A percentile compares a stretch with the other conserved stretches of the same genome.
phyloP scores from a whole-genome alignment of 352 stramenopile genomes.

The Phytopythium litorale region DNA sequence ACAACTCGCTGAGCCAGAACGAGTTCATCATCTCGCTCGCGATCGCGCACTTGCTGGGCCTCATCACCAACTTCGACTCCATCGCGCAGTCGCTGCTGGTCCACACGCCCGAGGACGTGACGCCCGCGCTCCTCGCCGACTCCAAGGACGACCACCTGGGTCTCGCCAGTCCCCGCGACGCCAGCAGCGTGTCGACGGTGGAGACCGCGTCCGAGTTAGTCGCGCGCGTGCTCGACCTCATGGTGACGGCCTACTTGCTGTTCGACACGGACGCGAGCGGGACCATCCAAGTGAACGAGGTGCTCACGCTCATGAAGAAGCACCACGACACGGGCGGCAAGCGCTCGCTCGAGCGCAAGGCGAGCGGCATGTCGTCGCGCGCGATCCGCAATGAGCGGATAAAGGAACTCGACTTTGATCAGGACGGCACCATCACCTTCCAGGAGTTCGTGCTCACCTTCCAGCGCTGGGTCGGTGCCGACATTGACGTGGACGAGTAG shows the following conservation, averaged over 20 bases:
- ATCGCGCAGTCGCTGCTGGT: slow-evolving; percentile 25
- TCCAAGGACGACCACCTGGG: not conserved
- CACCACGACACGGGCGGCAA: slow-evolving; percentile 25
- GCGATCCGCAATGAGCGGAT: slow-evolving; percentile 68
- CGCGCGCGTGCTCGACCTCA: slow-evolving; percentile 75
- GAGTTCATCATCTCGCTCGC: slow-evolving; percentile 85
- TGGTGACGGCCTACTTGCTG: slow-evolving; percentile 79
- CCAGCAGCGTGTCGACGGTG: slow-evolving; percentile 8
- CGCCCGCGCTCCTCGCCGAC: slow-evolving; percentile 17
- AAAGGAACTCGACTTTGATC: slow-evolving; percentile 85
- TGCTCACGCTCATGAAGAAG: slow-evolving; percentile 60
- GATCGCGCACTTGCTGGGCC: slow-evolving; percentile 74
- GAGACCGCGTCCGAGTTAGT: slow-evolving; percentile 46
- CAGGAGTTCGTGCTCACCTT: slow-evolving; percentile 89
- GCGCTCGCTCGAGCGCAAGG: slow-evolving; percentile 42
- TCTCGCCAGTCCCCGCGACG: slow-evolving; percentile 11
- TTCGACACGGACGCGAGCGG: slow-evolving; percentile 84
- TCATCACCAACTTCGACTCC: slow-evolving; percentile 74
- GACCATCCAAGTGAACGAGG: slow-evolving; percentile 76
- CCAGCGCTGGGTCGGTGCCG: slow-evolving; percentile 77
- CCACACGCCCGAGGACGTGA: slow-evolving; percentile 35
- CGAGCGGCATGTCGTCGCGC: slow-evolving; percentile 56
- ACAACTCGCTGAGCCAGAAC: slow-evolving; percentile 82
- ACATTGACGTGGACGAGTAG: slow-evolving; percentile 30
- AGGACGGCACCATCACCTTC: slow-evolving; percentile 88